Conservation (phyloP, 192 early-diverging fungal species). For the Coemansia javaensis region DNA sequence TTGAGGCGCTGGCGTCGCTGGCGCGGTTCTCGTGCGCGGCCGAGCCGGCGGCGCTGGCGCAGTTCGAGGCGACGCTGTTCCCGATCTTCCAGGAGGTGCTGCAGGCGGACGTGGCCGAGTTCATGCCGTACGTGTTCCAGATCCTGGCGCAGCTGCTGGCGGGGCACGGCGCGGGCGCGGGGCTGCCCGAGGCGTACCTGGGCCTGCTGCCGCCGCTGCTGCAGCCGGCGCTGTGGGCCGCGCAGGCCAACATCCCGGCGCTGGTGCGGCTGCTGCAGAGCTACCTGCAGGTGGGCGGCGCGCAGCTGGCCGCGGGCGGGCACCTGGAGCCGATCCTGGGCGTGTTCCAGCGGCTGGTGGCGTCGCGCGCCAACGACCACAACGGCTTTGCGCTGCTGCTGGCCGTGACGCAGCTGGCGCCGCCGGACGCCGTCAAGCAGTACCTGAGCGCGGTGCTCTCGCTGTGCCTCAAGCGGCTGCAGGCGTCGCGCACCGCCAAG, state of each 20-base stretch:
- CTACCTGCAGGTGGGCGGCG: constrained; percentile 72
- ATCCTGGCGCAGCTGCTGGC: constrained; percentile 83
- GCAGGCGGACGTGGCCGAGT: constrained; percentile 80
- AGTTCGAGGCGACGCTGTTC: constrained; percentile 86
- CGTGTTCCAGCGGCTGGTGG: constrained; percentile 87
- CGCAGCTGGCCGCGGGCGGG: constrained; percentile 61
- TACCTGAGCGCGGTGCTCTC: constrained; percentile 61
- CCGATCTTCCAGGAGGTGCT: constrained; percentile 86
- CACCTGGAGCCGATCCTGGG: constrained; percentile 83
- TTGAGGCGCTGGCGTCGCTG: constrained; percentile 87
- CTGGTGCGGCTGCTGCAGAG: constrained; percentile 83
- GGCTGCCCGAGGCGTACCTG: constrained; percentile 71
- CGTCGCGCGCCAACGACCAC: constrained; percentile 79
- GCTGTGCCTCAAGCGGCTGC: constrained; percentile 55
- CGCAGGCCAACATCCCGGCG: constrained; percentile 89
- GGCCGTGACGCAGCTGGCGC: constrained; percentile 71
- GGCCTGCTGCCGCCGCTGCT: constrained; percentile 72
- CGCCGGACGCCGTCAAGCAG: constrained; percentile 55
- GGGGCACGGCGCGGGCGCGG: constrained; percentile 55
- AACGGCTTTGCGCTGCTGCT: constrained; percentile 78
- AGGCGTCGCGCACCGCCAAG: constrained; percentile 32
- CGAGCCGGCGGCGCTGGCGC: constrained; percentile 59
- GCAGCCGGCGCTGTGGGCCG: constrained; percentile 82
- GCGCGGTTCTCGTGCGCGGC: constrained; percentile 77
- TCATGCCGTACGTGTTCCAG: constrained; percentile 97